Evolutionary conservation across 164 flowering plant species (phyloP), one percentile per base, ranked within the genome.

Genomic region (Tetracentron sinense): DNA sequence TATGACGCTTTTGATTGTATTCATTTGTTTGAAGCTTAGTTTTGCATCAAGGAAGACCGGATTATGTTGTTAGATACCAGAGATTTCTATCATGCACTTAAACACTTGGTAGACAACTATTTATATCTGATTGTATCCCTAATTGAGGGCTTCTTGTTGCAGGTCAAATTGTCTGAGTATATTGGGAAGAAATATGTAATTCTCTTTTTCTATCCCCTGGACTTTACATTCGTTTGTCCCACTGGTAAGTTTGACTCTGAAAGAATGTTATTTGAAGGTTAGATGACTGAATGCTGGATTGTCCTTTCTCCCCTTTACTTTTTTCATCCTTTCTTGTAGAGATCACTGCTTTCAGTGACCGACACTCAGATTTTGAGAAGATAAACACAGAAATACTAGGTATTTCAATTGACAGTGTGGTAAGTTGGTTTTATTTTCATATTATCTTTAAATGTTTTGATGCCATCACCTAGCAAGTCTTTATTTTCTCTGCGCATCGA

Each of bases 331-430:
- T 51, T 7, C 50, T 31, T 83, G 77, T 54, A 93, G 97, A 90
- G 79, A 90, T 90, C 73, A 92, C 99, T 79, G 97, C 97, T 33
- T 95, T 92, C 80, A 95, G 99, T 74, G 99, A 95, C 82, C 92
- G 97, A 2, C 33, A 88, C 69, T 80, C 68, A 0, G 97, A 95
- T 30, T 92, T 92, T 81, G 82, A 86, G 79, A 83, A 86, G 72
- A 27, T 94, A 61, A 83, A 94, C 86, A 94, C 99, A n/a, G 97
- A 94, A 76, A 58, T 94, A 28, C 72, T 94, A 72, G 99, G 99
- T 73, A 92, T 94, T 66, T 94, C 97, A 16, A 56, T 82, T 46
- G 99, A 94, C 82, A 91, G 99, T 79, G 96, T 91, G 81, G 99
- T 94, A 74, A 75, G 86, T 80, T 55, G 22, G 19, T 49, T n/a